Evolutionary conservation across 2,329 filamentous ascomycete genomes (phyloP).

Genomic region (Trichophyton mentagrophytes): DNA sequence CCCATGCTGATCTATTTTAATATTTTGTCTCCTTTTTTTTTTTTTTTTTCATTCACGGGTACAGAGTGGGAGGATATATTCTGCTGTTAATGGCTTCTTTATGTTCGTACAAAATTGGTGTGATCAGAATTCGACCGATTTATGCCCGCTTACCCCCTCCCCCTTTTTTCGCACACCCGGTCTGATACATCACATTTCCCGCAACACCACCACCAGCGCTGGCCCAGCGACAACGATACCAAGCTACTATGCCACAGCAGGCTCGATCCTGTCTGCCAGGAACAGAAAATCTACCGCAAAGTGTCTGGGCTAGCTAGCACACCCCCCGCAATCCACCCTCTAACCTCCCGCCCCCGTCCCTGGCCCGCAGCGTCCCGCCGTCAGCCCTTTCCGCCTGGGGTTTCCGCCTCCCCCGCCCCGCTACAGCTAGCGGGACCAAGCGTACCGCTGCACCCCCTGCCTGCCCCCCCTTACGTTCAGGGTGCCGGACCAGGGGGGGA

Average conservation of each 20-base stretch:
- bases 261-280: not conserved
- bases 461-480: not conserved
- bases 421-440: not conserved
- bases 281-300: not conserved
- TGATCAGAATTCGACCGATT: not conserved
- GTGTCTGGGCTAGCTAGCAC: not conserved
- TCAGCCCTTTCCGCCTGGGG: too few species aligned
- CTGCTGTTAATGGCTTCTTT: not conserved
- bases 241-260: not conserved
- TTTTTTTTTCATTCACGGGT: not conserved
- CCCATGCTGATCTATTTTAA: not conserved
- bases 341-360: not conserved
- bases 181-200: slow-evolving; percentile 1
- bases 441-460: not conserved
- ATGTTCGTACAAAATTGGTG: not conserved
- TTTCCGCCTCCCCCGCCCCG: not conserved
- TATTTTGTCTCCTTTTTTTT: not conserved
- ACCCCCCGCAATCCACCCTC: not conserved
- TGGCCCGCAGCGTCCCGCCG: not conserved
- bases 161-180: not conserved
- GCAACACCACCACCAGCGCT: not conserved
- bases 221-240: not conserved
- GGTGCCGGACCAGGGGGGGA: not conserved
- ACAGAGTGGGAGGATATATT: not conserved
- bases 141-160: not conserved